A percentile compares a stretch with the other conserved stretches of the same genome.
phyloP scores from a whole-genome alignment of 2,329 filamentous ascomycete genomes.

The Aspergillus sp. region DNA sequence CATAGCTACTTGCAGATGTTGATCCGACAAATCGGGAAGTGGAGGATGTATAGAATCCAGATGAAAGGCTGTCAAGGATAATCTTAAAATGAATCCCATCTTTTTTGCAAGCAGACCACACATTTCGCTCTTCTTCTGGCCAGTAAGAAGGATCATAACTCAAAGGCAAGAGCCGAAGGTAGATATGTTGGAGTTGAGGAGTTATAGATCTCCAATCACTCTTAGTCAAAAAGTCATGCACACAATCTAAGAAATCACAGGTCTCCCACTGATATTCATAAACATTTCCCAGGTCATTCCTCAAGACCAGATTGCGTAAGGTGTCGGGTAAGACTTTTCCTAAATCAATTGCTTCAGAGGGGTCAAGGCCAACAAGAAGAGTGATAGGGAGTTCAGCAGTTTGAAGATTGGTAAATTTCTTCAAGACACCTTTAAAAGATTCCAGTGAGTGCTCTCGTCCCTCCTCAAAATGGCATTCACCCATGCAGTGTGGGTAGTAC shows the following conservation, averaged over 20 bases:
- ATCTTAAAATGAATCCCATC: not conserved
- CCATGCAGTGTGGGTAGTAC: not conserved
- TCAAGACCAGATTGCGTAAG: not conserved
- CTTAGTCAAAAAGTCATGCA: not conserved
- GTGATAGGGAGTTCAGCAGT: not conserved
- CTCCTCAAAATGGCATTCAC: not conserved
- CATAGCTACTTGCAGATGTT: no score
- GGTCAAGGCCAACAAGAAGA: not conserved
- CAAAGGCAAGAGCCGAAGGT: not conserved
- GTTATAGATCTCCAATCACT: not conserved
- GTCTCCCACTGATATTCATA: not conserved
- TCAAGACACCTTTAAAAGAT: not conserved
- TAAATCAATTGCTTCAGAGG: not conserved
- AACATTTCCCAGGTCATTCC: not conserved
- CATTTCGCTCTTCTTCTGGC: not conserved
- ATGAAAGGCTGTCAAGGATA: not conserved
- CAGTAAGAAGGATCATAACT: not conserved
- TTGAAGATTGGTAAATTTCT: not conserved
- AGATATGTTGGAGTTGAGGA: not conserved
- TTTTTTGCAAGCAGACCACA: not conserved
- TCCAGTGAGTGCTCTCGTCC: not conserved
- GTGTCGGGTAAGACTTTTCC: not conserved
- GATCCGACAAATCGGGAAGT: no score
- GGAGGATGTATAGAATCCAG: no score
- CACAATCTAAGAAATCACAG: not conserved